Evolutionary conservation across 2,329 filamentous ascomycete genomes (phyloP), one percentile per base, ranked within the genome.

Genomic region (Ascochyta fabae): DNA sequence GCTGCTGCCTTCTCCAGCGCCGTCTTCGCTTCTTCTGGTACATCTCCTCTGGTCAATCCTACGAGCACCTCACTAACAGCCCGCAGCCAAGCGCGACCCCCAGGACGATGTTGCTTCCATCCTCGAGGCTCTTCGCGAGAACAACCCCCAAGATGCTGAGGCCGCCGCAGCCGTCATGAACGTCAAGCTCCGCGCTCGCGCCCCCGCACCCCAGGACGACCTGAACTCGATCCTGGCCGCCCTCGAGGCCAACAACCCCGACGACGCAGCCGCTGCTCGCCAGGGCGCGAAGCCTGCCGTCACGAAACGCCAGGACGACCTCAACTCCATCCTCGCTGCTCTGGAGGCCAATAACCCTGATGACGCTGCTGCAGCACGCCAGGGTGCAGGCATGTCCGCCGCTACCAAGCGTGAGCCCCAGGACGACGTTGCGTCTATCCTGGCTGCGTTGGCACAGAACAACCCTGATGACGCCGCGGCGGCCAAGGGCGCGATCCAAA

Each of bases 141-240:
- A 70, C 61, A 70, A 67, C 53, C 67, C 69, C 10, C 62, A 68
- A 27, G 67, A 70, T 19, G 65, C 67, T 34, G 62, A 65, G 19
- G 66, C 66, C 27, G 65, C 65, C 2, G 67, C 66, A 2, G 33
- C 67, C 7, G 57, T 58, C 58, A 64, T 68, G 65, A 63, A 64
- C 31, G 56, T 68, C 52, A 69, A 68, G 56, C 65, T 68, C 12
- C 61, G 65, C 26, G 57, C 54, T 23, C 58, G 62, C 22, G 51
- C 53, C 22, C 57, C 64, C 7, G 56, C 46, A 42, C 59, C 62
- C 39, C 64, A 69, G 38, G 51, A 62, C 48, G 66, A 70, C 33
- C 22, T 70, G 13, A 41, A 42, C 34, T 58, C 53, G 34, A 68
- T 70, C 40, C 51, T 69, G 22, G 65, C 61, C 24, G 67, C 66